Evolutionary conservation across 768 basidiomycete species (phyloP), one percentile per base, ranked within the genome.

Genomic region (Gyrodon lividus): DNA sequence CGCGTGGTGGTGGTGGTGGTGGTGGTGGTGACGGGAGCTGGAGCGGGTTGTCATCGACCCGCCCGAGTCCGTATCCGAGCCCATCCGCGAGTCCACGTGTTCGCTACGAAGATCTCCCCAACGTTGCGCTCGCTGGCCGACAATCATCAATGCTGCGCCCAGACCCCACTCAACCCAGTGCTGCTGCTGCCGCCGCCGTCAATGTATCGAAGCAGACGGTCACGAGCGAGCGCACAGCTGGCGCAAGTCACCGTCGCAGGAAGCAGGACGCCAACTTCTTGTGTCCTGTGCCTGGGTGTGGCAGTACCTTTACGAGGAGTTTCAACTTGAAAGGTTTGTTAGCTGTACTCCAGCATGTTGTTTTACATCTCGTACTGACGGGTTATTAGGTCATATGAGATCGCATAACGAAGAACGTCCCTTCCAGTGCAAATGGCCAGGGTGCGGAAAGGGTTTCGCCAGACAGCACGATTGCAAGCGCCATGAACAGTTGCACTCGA

Each of bases 381-480:
- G 17, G 20, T 51, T 35, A 50, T 51, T 57, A 89, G 87, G 95
- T n/a, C 95, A 98, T 64, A 77, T 97, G 60, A 88, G 95, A 37
- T 92, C 90, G 13, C 95, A 97, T 62, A 93, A 89, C 54, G 94
- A 95, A 68, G 92, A 96, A 70, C 87, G 92, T 55, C 94, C 94
- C 28, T 98, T 93, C 77, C 83, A 87, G 68, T 98, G 94, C 73
- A 86, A 89, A 61, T 96, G 92, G 86, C 91, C 92, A 1, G 93
- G 92, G 20, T 98, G 94, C 64, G 87, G 85, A 23, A 96, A 97
- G 71, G 92, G 94, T 20, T 95, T 97, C 56, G 94, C 90, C 23
- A 72, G 94, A 50, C 92, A 96, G 67, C 95, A 97, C 63, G 95
- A 98, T 67, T 97, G 95, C 72, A 98, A 96, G 66, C 82, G 94